phyloP scores from a whole-genome alignment of 2,329 filamentous ascomycete species.

The Thelonectria blattea region DNA sequence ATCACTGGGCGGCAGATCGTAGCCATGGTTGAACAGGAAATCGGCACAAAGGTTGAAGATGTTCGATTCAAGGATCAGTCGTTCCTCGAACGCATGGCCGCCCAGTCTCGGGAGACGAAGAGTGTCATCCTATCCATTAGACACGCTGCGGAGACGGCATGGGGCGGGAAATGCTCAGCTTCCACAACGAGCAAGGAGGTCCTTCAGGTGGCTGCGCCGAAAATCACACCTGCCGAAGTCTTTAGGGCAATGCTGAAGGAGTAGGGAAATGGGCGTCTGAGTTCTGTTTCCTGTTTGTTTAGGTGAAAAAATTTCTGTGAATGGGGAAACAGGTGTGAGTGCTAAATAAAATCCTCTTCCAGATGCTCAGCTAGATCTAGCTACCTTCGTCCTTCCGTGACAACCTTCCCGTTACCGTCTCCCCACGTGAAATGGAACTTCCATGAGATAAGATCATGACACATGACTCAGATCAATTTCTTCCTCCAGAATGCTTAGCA shows the following conservation, averaged over 20 bases:
- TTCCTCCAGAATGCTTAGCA: too few relatives aligned
- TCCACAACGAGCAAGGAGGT: constrained; percentile 39
- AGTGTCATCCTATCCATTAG: constrained; percentile 41
- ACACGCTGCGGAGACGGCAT: constrained; percentile 30
- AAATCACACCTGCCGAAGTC: constrained; percentile 33
- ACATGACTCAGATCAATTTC: too few relatives aligned
- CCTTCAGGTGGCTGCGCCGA: constrained; percentile 39
- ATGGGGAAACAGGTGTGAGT: too few relatives aligned
- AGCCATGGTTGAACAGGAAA: constrained; percentile 43
- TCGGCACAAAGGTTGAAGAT: constrained; percentile 34
- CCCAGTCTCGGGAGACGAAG: constrained; percentile 26
- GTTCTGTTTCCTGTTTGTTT: too few relatives aligned
- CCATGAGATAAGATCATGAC: too few relatives aligned
- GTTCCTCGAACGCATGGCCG: constrained; percentile 36
- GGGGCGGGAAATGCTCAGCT: constrained; percentile 42
- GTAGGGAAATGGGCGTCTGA: background rate
- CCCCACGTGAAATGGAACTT: too few relatives aligned
- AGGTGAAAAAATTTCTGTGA: too few relatives aligned
- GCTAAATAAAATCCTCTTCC: too few relatives aligned
- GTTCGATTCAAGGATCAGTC: constrained; percentile 42
- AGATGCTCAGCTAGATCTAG: too few relatives aligned
- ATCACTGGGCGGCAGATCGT: constrained; percentile 45
- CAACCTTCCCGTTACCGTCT: too few relatives aligned
- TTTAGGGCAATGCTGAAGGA: constrained; percentile 24
- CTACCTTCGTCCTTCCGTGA: too few relatives aligned